These are phyloP conservation scores for Lycium ferocissimum DNA, from an alignment of 257 asterid genomes.

Conservation along the genomic window DNA sequence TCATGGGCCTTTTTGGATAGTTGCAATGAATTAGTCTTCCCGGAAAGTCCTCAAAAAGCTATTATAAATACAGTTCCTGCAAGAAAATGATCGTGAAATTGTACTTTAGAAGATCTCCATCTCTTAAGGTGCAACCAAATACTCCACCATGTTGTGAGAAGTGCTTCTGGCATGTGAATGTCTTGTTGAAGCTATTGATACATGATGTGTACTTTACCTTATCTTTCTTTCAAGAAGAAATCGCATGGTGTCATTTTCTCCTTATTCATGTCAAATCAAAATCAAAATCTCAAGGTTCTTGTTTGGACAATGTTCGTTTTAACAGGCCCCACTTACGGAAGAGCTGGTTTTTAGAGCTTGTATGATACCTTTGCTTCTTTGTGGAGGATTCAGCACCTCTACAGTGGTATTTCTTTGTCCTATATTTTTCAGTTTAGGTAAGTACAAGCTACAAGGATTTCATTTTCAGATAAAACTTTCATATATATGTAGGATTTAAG, in stretches of 20 bases:
- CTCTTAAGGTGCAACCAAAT: neutral
- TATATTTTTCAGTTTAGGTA: conserved; percentile 90
- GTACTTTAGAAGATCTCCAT: neutral
- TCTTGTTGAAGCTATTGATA: neutral
- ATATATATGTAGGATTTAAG: conserved; percentile 13
- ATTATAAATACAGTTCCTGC: neutral
- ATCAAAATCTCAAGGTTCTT: neutral
- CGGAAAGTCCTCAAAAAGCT: neutral
- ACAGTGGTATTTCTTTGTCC: conserved; percentile 79
- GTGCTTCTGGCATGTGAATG: neutral
- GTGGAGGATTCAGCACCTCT: conserved; percentile 82
- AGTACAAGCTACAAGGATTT: conserved; percentile 29
- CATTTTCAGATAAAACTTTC: neutral
- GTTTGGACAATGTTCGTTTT: conserved; percentile 30
- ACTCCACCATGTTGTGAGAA: neutral
- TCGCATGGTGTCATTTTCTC: neutral
- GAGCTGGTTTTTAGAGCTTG: conserved; percentile 98
- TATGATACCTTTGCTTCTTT: conserved; percentile 89
- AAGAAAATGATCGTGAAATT: neutral
- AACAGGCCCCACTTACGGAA: conserved; percentile 94
- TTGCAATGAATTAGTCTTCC: neutral
- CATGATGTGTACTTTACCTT: neutral
- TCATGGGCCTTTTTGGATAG: neutral
- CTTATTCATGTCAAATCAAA: conserved; percentile 13
- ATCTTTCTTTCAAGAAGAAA: conserved; percentile 3